phyloP scores from a whole-genome alignment of 305 asterid species.

The Rubia balearica region DNA sequence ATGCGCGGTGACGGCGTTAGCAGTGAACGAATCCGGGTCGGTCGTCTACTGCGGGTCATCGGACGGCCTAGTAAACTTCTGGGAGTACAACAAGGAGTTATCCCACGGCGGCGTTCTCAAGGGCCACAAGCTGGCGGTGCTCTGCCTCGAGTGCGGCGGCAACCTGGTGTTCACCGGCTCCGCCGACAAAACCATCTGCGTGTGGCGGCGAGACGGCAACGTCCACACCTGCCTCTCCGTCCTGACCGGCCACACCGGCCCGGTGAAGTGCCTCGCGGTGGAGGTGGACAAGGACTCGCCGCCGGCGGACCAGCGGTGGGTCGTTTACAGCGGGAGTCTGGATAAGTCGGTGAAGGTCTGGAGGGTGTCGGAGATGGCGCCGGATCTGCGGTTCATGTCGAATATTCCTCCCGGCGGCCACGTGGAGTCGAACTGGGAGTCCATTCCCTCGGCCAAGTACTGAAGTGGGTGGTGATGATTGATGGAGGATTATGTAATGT shows the following conservation, averaged over 20 bases:
- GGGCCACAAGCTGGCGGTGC: conserved; percentile 81
- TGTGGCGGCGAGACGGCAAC: conserved; percentile 63
- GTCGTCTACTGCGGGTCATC: conserved; percentile 65
- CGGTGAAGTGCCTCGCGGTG: conserved; percentile 73
- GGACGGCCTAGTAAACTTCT: conserved; percentile 69
- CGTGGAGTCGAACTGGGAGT: conserved; percentile 42
- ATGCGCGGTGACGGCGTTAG: conserved; percentile 69
- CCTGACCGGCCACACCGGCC: conserved; percentile 76
- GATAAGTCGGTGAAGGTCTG: conserved; percentile 86
- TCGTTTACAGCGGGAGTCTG: conserved; percentile 81
- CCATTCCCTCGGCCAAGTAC: conserved; percentile 53
- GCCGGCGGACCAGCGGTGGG: conserved; percentile 45
- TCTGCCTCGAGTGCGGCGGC: conserved; percentile 63
- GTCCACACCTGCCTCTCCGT: conserved; percentile 62
- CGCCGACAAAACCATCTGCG: conserved; percentile 77
- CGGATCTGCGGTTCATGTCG: conserved; percentile 34
- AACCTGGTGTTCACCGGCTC: conserved; percentile 68
- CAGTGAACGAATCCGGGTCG: conserved; percentile 36
- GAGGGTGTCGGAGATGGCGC: conserved; percentile 76
- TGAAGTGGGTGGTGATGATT: conserved; percentile 14
- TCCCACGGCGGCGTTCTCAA: conserved; percentile 63
- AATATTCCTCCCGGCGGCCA: conserved; percentile 20
- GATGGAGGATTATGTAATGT: not conserved
- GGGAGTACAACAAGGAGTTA: conserved; percentile 53
- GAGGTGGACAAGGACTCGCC: conserved; percentile 42